phyloP scores from a whole-genome alignment of 441 rosid genomes.

The Jatropha podagrica region DNA sequence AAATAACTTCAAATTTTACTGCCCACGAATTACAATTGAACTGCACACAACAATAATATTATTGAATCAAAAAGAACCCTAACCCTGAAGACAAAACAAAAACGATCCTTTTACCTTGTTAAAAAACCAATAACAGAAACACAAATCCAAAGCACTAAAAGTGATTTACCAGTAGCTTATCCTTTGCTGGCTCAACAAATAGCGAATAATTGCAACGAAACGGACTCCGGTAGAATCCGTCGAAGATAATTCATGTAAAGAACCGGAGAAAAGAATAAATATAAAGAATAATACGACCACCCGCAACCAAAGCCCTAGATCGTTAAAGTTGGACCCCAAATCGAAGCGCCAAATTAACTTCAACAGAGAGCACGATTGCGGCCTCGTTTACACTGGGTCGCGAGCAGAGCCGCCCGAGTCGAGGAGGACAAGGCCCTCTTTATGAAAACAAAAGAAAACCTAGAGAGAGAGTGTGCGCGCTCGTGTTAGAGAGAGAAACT shows the following conservation, averaged over 20 bases:
- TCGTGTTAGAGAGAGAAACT: slow-evolving; percentile 2
- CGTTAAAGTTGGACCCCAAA: slow-evolving; percentile 6
- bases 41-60: not conserved
- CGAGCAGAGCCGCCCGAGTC: not conserved
- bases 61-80: not conserved
- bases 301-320: slow-evolving; percentile 6
- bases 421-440: not conserved
- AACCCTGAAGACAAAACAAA: slow-evolving; percentile 7
- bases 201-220: not conserved
- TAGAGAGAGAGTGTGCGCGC: not conserved
- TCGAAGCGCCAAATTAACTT: slow-evolving; percentile 6
- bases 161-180: slow-evolving; percentile 13
- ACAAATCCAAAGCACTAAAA: not conserved
- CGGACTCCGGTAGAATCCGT: not conserved
- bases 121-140: not conserved
- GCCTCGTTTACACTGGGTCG: not conserved
- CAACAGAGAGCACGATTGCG: not conserved
- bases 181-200: not conserved
- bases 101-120: not conserved
- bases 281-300: not conserved
- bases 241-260: not conserved
- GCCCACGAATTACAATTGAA: not conserved
- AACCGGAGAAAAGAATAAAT: too few relatives aligned
- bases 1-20: not conserved
- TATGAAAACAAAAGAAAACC: not conserved